A percentile compares a stretch with the other conserved stretches of the same genome.
Evolutionary conservation across 495 filamentous ascomycete genomes (phyloP).

Genomic region (Articulospora tetracladia): DNA sequence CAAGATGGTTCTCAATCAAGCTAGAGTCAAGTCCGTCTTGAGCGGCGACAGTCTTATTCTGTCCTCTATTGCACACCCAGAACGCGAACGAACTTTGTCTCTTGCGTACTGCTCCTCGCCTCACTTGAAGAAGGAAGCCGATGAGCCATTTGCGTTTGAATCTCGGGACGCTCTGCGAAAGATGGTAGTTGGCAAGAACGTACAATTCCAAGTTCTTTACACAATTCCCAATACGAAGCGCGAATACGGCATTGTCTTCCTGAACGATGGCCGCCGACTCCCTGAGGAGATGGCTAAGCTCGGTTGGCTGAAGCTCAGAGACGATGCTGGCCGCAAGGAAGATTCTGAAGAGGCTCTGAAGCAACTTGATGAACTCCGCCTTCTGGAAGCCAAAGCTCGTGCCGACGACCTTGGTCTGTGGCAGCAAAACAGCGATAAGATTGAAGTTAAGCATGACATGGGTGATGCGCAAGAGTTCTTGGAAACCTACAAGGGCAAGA

Average conservation of each 20-base stretch:
- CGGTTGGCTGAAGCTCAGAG: constrained; percentile 86
- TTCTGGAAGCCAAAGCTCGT: constrained; percentile 77
- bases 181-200: constrained; percentile 75
- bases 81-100: constrained; percentile 76
- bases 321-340: constrained; percentile 86
- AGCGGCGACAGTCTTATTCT: constrained; percentile 91
- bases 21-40: constrained; percentile 87
- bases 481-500: constrained; percentile 71
- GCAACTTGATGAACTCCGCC: constrained; percentile 70
- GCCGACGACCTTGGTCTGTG: constrained; percentile 76
- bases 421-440: constrained; percentile 49
- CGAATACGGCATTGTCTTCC: constrained; percentile 77
- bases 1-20: constrained; percentile 40
- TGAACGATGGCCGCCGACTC: constrained; percentile 68
- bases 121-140: constrained; percentile 78
- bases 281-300: constrained; percentile 78
- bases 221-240: constrained; percentile 78
- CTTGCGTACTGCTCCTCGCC: constrained; percentile 90
- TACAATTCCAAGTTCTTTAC: constrained; percentile 82
- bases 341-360: constrained; percentile 69
- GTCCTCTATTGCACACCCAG: constrained; percentile 65
- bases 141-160: constrained; percentile 88
- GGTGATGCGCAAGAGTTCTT: constrained; percentile 67
- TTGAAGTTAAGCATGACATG: constrained; percentile 77
- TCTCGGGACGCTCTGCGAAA: constrained; percentile 89